phyloP scores from a whole-genome alignment of 2,329 filamentous ascomycete genomes.

The Trichoderma pleuroti region DNA sequence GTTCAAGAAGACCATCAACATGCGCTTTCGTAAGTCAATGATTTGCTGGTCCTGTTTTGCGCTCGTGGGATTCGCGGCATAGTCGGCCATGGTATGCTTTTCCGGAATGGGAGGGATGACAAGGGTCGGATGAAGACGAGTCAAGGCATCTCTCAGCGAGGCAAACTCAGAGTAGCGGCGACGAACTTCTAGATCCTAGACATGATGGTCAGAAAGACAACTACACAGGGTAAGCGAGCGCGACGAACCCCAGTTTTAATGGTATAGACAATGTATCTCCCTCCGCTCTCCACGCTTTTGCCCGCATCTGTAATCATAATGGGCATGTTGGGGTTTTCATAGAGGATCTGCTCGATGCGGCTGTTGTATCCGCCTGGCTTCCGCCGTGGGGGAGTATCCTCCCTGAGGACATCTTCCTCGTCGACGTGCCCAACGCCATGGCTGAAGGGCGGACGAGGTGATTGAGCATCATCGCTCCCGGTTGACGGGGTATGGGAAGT shows the following conservation, averaged over 20 bases:
- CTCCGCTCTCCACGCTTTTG: conserved; percentile 88
- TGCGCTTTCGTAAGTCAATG: conserved; percentile 93
- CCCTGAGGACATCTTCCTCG: conserved; percentile 43
- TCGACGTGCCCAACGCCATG: conserved; percentile 39
- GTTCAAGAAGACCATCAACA: conserved; percentile 94
- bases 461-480: conserved; percentile 62
- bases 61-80: conserved; percentile 94
- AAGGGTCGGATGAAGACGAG: conserved; percentile 87
- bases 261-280: conserved; percentile 94
- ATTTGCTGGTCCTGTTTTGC: conserved; percentile 97
- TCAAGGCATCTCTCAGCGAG: conserved; percentile 82
- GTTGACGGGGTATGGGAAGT: conserved; percentile 69
- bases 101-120: conserved; percentile 97
- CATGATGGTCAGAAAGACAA: conserved; percentile 2
- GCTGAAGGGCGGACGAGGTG: conserved; percentile 28
- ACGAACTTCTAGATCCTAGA: conserved; percentile 87
- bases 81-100: conserved; percentile 98
- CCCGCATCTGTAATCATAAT: conserved; percentile 93
- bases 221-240: neutral
- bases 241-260: conserved; percentile 81
- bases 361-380: conserved; percentile 91
- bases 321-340: conserved; percentile 85
- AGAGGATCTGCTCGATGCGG: conserved; percentile 94
- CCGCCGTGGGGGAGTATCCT: conserved; percentile 50
- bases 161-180: conserved; percentile 96